Evolutionary conservation across 495 filamentous ascomycete genomes (phyloP), one percentile per base, ranked within the genome.

Genomic region (Hyaloscypha finlandica): DNA sequence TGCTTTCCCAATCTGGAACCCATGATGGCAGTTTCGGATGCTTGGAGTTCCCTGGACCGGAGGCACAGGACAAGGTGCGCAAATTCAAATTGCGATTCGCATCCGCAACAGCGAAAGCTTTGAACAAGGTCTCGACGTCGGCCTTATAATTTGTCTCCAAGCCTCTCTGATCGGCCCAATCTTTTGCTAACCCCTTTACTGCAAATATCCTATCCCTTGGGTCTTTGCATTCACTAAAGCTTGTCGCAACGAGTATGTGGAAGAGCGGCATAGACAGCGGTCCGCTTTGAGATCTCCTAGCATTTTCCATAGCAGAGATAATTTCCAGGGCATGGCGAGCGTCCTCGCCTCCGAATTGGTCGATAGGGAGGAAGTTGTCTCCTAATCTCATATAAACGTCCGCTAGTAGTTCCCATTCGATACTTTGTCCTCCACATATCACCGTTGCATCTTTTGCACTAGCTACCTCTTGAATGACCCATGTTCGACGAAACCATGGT

Each of bases 401-500:
- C 9, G 64, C 56, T 1, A 68, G 29, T 30, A 29, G 22, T 30
- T 58, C 39, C 65, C 65, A 68, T n/a, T 4, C 8, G 9, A 62
- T 63, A 19, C 22, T 25, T n/a, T 53, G 9, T 2, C 8, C 2
- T 6, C 65, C 65, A 22, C 39, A 55, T 6, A 68, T 32, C 16
- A 68, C 59, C 4, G 57, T 48, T 29, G 65, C 65, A 16, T 48
- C 37, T 32, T 42, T 12, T 20, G 72, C 45, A 32, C 52, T 62
- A 2, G 60, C 65, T 8, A 68, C 59, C 52, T 68, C 65, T 48
- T 77, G 76, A 8, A 77, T 69, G 57, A 75, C 68, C 74, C 74
- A 78, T 8, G 71, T 72, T 2, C 76, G 66, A 11, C 33, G 52
- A 64, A 77, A 78, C 75, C 76, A 78, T 8, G 58, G 48, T 33